A percentile compares a stretch with the other conserved stretches of the same genome.
phyloP scores from a whole-genome alignment of 1,139 yeast genomes.

The Spathaspora sp. region DNA sequence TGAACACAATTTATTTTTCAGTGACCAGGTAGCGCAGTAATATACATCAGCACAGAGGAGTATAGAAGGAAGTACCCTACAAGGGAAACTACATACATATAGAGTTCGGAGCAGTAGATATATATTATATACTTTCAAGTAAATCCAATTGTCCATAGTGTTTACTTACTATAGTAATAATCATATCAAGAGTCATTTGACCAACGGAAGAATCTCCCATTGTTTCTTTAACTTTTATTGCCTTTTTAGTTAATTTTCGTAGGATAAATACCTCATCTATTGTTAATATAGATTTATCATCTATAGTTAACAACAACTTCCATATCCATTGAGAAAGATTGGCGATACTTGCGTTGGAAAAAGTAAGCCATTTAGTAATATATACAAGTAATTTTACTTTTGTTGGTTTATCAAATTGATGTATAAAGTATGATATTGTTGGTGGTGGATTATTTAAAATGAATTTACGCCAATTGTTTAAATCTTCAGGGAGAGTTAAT shows the following conservation, averaged over 20 bases:
- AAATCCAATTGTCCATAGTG: constrained; percentile 43
- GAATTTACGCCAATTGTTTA: constrained; percentile 7
- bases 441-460: constrained; percentile 23
- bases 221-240: constrained; percentile 25
- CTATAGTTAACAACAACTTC: constrained; percentile 33
- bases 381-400: constrained; percentile 36
- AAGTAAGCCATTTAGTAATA: constrained; percentile 41
- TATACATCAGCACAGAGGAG: background rate
- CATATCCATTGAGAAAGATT: constrained; percentile 41
- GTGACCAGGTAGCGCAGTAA: background rate
- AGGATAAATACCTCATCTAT: constrained; percentile 34
- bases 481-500: background rate
- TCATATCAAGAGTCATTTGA: constrained; percentile 27
- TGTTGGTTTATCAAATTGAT: constrained; percentile 30
- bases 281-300: constrained; percentile 26
- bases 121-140: background rate
- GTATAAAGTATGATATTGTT: constrained; percentile 20
- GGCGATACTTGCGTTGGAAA: constrained; percentile 15
- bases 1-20: background rate
- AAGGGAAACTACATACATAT: too few species aligned
- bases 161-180: constrained; percentile 31
- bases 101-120: too few species aligned
- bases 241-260: constrained; percentile 42
- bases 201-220: constrained; percentile 7
- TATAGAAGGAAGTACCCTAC: background rate